Conservation (phyloP, 345 rosid species). For the Brassica rapa region DNA sequence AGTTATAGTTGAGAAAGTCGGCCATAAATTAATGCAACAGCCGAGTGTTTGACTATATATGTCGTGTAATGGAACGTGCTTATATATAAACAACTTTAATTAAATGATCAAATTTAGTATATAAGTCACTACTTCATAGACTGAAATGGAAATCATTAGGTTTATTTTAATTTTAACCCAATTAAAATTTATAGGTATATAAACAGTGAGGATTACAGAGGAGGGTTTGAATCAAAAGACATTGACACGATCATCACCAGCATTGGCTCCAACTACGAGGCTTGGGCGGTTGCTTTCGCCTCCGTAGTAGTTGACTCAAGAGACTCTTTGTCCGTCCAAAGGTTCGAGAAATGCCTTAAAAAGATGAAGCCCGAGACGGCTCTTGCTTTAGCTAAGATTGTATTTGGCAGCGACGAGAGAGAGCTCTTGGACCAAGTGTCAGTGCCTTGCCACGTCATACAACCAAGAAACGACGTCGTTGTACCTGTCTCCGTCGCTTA, state of each 20-base stretch:
- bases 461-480: constrained; percentile 49
- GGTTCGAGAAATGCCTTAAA: constrained; percentile 39
- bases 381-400: constrained; percentile 57
- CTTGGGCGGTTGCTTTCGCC: constrained; percentile 55
- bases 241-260: constrained; percentile 46
- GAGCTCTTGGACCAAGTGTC: constrained; percentile 48
- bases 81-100: no score
- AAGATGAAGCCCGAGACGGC: constrained; percentile 64
- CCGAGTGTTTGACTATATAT: constrained; percentile 11
- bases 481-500: constrained; percentile 60
- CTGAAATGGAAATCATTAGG: constrained; percentile 24
- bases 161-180: not conserved
- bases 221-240: constrained; percentile 54
- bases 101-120: constrained; percentile 3
- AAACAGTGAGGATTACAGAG: constrained; percentile 56
- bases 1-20: constrained; percentile 15
- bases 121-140: not conserved
- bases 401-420: constrained; percentile 63
- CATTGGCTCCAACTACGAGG: constrained; percentile 53
- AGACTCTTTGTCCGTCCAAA: constrained; percentile 47
- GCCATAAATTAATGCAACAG: constrained; percentile 21
- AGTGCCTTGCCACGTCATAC: constrained; percentile 62
- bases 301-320: constrained; percentile 45
- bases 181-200: constrained; percentile 48
- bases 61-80: not conserved